Conservation (phyloP, 2,329 filamentous ascomycete species). For the Penicillium sp. region DNA sequence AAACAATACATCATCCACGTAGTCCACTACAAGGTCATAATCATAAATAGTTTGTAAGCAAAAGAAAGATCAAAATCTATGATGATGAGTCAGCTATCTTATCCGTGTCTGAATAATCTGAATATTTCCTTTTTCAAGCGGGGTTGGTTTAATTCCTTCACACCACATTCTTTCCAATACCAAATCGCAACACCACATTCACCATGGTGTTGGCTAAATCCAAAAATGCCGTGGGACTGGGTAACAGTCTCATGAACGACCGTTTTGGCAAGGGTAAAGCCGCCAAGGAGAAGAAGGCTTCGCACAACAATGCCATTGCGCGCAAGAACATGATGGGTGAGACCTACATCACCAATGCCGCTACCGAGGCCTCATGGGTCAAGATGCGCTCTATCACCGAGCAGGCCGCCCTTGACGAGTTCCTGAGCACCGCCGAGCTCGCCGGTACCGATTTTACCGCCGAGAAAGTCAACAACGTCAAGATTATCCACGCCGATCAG, state of each 20-base stretch:
- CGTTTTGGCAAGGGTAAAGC: constrained; percentile 94
- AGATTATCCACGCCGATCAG: constrained; percentile 96
- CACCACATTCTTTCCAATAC: constrained; percentile 13
- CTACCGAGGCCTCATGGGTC: constrained; percentile 91
- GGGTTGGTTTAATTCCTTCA: constrained; percentile 18
- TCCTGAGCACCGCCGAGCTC: constrained; percentile 89
- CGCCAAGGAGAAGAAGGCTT: constrained; percentile 72
- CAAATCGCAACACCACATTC: constrained; percentile 17
- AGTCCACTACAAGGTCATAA: neutral
- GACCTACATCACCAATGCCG: constrained; percentile 86
- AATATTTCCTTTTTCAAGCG: constrained; percentile 29
- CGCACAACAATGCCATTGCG: constrained; percentile 65
- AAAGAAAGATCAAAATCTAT: neutral
- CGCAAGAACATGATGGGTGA: constrained; percentile 74
- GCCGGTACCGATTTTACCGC: constrained; percentile 99
- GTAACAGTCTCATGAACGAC: constrained; percentile 98
- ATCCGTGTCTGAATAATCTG: constrained; percentile 29
- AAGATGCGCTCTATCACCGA: constrained; percentile 99
- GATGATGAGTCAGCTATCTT: constrained; percentile 32
- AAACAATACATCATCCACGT: neutral
- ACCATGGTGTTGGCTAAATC: constrained; percentile 82
- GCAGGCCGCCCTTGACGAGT: constrained; percentile 94
- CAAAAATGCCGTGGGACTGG: constrained; percentile 91
- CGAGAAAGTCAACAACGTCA: constrained; percentile 98
- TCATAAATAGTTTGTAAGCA: neutral